These are phyloP conservation scores for Pseudogymnoascus sp. DNA, from an alignment of 2,329 filamentous ascomycete genomes.

Conservation along the genomic window DNA sequence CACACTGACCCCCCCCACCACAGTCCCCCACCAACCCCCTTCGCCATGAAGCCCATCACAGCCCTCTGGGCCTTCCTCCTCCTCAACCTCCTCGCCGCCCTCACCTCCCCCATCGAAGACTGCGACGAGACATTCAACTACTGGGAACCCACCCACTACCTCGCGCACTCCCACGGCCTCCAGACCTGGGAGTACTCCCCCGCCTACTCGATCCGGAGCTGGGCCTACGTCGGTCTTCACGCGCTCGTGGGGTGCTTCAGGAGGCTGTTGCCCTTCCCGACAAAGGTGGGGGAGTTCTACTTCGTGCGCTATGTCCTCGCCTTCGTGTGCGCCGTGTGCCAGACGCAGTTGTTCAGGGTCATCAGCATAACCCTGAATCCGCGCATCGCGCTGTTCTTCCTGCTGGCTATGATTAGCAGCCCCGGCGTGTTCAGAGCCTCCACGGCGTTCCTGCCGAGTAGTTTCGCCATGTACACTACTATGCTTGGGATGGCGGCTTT, in stretches of 20 bases:
- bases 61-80: too few species aligned
- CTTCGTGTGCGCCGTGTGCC: constrained; percentile 67
- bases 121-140: constrained; percentile 99
- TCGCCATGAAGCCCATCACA: constrained; percentile 62
- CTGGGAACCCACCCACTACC: constrained; percentile 94
- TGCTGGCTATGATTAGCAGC: constrained; percentile 67
- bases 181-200: constrained; percentile 99
- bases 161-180: constrained; percentile 83
- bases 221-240: constrained; percentile 81
- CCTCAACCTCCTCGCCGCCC: too few species aligned
- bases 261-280: constrained; percentile 52
- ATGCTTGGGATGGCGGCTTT: constrained; percentile 84
- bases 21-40: constrained; percentile 38
- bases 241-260: constrained; percentile 61
- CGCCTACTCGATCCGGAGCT: constrained; percentile 88
- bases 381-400: constrained; percentile 75
- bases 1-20: not conserved
- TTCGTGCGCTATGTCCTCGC: constrained; percentile 70
- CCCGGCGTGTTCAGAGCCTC: constrained; percentile 93
- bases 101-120: constrained; percentile 92
- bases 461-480: constrained; percentile 90
- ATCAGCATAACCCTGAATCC: constrained; percentile 71
- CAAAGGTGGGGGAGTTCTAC: constrained; percentile 74
- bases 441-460: constrained; percentile 79
- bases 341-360: constrained; percentile 72